Conservation (phyloP, 495 filamentous ascomycete species). For the Emericellopsis terricola region DNA sequence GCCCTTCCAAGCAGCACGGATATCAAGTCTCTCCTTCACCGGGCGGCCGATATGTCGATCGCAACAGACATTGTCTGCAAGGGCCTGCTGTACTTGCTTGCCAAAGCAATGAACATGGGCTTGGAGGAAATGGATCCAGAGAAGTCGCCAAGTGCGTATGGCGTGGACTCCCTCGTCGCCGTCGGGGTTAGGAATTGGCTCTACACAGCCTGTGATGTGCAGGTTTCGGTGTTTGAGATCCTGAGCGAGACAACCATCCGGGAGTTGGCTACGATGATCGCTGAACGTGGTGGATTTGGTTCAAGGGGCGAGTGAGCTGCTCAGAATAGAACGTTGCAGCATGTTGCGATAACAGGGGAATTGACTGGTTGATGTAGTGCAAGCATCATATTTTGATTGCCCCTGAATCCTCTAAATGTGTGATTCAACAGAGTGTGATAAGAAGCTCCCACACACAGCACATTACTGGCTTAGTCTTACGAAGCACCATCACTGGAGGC, state of each 20-base stretch:
- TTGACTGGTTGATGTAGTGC: too few species aligned
- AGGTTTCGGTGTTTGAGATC: slow-evolving; percentile 3
- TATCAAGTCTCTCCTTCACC: too few species aligned
- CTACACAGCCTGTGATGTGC: background rate
- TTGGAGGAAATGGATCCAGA: slow-evolving; percentile 6
- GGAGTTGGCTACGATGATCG: slow-evolving; percentile 2
- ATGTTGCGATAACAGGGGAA: too few species aligned
- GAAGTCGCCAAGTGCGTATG: slow-evolving; percentile 8
- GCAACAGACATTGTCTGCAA: slow-evolving; percentile 4
- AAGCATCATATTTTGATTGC: too few species aligned
- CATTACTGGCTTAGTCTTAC: too few species aligned
- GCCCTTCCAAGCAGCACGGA: background rate
- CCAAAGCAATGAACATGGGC: slow-evolving; percentile 11
- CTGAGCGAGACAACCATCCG: background rate
- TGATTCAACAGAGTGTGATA: too few species aligned
- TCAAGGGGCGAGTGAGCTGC: background rate
- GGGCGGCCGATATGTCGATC: background rate
- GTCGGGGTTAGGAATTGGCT: slow-evolving; percentile 4
- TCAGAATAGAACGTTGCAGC: background rate
- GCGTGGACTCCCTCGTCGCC: slow-evolving; percentile 12
- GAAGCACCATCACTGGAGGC: too few species aligned
- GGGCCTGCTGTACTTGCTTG: slow-evolving; percentile 8
- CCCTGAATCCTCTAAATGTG: too few species aligned
- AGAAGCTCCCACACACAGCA: too few species aligned
- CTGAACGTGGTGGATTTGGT: background rate